These are phyloP conservation scores for Trichoderma virens DNA, from an alignment of 495 filamentous ascomycete genomes.

Conservation along the genomic window DNA sequence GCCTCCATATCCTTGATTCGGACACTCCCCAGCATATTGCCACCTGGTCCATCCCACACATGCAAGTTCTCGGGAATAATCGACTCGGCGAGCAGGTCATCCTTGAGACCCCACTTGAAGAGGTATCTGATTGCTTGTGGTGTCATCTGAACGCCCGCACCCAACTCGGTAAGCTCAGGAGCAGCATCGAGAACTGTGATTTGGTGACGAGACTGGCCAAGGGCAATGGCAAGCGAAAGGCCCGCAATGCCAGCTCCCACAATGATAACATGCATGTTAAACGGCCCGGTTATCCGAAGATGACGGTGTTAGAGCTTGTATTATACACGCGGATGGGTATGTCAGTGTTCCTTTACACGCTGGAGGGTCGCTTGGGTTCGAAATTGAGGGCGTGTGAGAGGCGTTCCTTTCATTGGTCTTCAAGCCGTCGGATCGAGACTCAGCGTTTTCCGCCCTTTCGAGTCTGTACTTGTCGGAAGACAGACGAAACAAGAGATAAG, in stretches of 20 bases:
- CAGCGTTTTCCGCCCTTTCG: too few relatives aligned
- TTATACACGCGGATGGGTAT: too few relatives aligned
- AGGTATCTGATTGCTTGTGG: neutral
- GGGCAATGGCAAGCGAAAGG: constrained; percentile 7
- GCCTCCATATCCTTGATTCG: neutral
- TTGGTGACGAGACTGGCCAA: neutral
- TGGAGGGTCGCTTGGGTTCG: too few relatives aligned
- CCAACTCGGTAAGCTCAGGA: neutral
- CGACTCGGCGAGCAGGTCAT: neutral
- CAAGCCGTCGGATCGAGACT: too few relatives aligned
- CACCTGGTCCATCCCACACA: neutral
- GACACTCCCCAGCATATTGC: neutral
- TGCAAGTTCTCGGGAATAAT: neutral
- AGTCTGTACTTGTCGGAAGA: too few relatives aligned
- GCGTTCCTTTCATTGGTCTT: too few relatives aligned
- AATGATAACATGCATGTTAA: neutral
- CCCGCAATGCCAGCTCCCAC: neutral
- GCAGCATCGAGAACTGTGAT: neutral
- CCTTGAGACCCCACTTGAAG: neutral
- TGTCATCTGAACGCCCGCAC: constrained; percentile 1
- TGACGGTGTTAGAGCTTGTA: too few relatives aligned
- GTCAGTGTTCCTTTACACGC: neutral
- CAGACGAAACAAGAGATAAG: too few relatives aligned
- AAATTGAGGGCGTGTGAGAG: too few relatives aligned
- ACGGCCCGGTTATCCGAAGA: neutral